Evolutionary conservation across 2,329 filamentous ascomycete genomes (phyloP).

Genomic region (Nakataea oryzae): DNA sequence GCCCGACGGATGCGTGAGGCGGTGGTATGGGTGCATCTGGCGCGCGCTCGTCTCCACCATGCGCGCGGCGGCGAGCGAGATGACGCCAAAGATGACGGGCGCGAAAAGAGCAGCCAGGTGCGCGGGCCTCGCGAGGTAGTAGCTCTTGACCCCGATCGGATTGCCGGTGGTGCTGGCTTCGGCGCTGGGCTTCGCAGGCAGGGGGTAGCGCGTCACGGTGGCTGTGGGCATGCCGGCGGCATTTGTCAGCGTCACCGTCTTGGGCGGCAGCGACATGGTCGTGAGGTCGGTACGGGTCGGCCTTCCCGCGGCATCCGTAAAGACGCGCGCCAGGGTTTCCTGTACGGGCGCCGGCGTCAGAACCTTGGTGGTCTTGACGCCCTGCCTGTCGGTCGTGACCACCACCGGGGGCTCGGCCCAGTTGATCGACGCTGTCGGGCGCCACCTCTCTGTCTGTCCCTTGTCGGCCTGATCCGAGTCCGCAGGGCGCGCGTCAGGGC

Average conservation of each 20-base stretch:
- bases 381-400: constrained; percentile 63
- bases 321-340: constrained; percentile 33
- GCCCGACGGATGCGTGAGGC: constrained; percentile 19
- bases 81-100: constrained; percentile 22
- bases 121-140: constrained; percentile 15
- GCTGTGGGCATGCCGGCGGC: constrained; percentile 9
- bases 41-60: constrained; percentile 24
- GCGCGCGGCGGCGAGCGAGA: constrained; percentile 23
- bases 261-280: constrained; percentile 5
- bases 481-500: neutral
- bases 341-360: constrained; percentile 56
- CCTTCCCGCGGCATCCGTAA: constrained; percentile 6
- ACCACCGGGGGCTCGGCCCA: constrained; percentile 17
- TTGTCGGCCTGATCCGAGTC: neutral
- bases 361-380: constrained; percentile 47
- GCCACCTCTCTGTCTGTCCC: constrained; percentile 26
- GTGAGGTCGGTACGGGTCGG: constrained; percentile 8
- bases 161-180: neutral
- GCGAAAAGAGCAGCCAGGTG: constrained; percentile 26
- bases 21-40: constrained; percentile 28
- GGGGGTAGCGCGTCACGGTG: constrained; percentile 10
- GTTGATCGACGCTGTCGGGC: neutral
- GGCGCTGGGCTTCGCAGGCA: constrained; percentile 2
- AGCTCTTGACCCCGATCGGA: constrained; percentile 5
- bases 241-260: constrained; percentile 6